Evolutionary conservation across 2,329 filamentous ascomycete species (phyloP), one percentile per base, ranked within the genome.

Genomic region (Hypoxylon sp.): DNA sequence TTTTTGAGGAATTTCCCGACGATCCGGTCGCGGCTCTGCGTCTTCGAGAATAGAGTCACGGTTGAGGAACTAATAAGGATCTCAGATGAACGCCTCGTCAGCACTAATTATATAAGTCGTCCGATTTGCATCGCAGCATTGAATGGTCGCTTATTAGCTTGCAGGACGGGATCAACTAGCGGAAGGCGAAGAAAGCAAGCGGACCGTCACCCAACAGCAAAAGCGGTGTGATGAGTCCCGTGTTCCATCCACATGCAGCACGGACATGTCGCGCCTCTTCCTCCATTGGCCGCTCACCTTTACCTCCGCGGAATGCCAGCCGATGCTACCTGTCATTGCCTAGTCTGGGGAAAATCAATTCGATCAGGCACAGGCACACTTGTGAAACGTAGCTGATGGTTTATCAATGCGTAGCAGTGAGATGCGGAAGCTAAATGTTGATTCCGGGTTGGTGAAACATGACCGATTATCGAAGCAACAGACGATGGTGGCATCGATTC

Each of bases 141-240:
- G 32, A 67, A 50, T 65, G 64, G 68, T 35, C 21, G 58, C 44
- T 55, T 57, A 17, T 17, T 42, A 46, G 42, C 21, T 47, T 32
- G 59, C 52, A 65, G 57, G 65, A 57, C 52, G 60, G 57, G 65
- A 57, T 62, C 53, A 62, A 62, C 48, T 48, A 32, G 57, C 60
- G 62, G 62, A 47, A 57, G 27, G 39, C 27, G 46, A 48, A 29
- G 32, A 50, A 62, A 6, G 56, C 19, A 44, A 57, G 47, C 52
- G 52, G 63, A 19, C 55, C 52, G 52, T 55, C 35, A 54, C 65
- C 62, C 53, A 62, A 66, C 67, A 29, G 56, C 62, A 67, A 58
- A 60, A 60, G 69, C 69, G 69, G 69, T 72, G 69, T 70, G 67
- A 70, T 63, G 37, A 57, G 35, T 63, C 50, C 48, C 53, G 48